A percentile compares a stretch with the other conserved stretches of the same genome.
Evolutionary conservation across 495 filamentous ascomycete genomes (phyloP).

Genomic region (Alectoria sarmentosa): DNA sequence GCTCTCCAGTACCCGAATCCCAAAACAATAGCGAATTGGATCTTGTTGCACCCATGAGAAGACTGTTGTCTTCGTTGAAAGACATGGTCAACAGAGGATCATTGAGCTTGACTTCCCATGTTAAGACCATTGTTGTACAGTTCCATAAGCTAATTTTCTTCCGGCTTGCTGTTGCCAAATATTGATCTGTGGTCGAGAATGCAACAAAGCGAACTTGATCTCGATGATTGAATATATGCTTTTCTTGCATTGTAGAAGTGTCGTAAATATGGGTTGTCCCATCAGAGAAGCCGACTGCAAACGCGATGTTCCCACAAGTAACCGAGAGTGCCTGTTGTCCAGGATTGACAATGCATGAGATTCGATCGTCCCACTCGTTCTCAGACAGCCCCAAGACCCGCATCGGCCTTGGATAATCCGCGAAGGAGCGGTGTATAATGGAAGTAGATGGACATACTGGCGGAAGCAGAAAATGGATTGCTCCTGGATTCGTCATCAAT

Average conservation of each 20-base stretch:
- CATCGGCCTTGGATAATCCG: conserved; percentile 27
- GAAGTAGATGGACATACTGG: not conserved
- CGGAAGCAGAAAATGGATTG: not conserved
- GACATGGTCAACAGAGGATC: not conserved
- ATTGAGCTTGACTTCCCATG: not conserved
- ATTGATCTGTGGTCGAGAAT: not conserved
- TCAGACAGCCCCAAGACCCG: conserved; percentile 26
- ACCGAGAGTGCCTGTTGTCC: conserved; percentile 22
- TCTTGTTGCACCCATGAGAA: not conserved
- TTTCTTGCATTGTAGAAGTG: not conserved
- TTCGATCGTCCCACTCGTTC: conserved; percentile 30
- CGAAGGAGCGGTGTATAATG: not conserved
- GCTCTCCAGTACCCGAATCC: not conserved
- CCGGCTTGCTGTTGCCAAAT: not conserved
- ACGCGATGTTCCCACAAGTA: conserved; percentile 19
- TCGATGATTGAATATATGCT: not conserved
- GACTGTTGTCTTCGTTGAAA: not conserved
- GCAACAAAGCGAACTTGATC: not conserved
- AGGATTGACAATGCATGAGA: conserved; percentile 24
- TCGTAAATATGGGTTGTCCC: conserved; percentile 18
- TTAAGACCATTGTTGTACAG: not conserved
- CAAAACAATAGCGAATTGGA: not conserved
- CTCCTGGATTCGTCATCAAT: not conserved
- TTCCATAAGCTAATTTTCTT: not conserved
- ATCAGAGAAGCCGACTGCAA: conserved; percentile 16